phyloP scores from a whole-genome alignment of 2,329 filamentous ascomycete genomes.

The Pseudomassariella vexata region DNA sequence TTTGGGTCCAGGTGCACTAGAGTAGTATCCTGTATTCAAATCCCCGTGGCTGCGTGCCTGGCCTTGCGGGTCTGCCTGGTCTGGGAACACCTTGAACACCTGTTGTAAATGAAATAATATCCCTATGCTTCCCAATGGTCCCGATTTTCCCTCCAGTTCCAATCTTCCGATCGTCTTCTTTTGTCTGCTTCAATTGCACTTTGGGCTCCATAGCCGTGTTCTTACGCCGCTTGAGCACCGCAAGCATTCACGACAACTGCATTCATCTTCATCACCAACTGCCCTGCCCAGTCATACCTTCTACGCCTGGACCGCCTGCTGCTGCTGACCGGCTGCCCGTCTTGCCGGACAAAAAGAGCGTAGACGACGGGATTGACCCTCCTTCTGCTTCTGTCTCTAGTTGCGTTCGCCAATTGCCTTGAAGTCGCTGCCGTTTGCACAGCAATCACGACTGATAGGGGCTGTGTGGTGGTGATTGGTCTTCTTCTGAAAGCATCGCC shows the following conservation, averaged over 20 bases:
- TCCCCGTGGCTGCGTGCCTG: too few species aligned
- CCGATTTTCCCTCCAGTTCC: constrained; percentile 5
- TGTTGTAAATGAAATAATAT: constrained; percentile 12
- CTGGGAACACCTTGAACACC: not conserved
- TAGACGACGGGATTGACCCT: not conserved
- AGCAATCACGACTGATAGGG: not conserved
- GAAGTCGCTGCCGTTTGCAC: not conserved
- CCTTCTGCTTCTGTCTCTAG: too few species aligned
- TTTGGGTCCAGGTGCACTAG: too few species aligned
- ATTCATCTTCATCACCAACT: not conserved
- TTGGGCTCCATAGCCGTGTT: not conserved
- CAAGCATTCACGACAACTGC: not conserved
- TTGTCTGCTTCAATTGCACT: not conserved
- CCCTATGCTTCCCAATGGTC: constrained; percentile 4
- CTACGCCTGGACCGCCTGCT: not conserved
- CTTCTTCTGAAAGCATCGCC: not conserved
- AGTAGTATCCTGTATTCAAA: too few species aligned
- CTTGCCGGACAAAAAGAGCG: constrained; percentile 1
- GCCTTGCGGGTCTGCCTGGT: too few species aligned
- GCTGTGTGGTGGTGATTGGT: too few species aligned
- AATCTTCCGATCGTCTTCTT: constrained; percentile 1
- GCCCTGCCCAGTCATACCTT: not conserved
- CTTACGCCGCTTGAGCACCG: not conserved
- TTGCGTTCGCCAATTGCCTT: constrained; percentile 5
- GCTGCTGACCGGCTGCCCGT: not conserved